Evolutionary conservation across 2,329 filamentous ascomycete species (phyloP).

Genomic region (Trichoderma koningiopsis): DNA sequence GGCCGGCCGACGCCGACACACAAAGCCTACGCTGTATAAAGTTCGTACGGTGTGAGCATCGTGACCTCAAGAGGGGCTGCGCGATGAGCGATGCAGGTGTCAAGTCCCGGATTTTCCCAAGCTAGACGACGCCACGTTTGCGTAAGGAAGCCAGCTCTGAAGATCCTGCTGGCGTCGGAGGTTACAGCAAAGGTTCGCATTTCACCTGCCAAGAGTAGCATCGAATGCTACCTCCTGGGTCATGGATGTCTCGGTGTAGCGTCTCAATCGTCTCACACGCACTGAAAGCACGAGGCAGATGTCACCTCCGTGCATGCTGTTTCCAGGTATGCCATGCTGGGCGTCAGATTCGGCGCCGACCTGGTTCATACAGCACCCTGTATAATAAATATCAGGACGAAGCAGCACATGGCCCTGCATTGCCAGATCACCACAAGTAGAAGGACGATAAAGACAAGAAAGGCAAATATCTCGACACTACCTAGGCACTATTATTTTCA

Average conservation of each 20-base stretch:
- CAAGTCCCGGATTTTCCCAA: neutral
- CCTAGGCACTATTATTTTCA: too few relatives aligned
- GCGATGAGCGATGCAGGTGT: neutral
- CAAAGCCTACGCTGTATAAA: neutral
- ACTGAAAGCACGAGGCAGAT: neutral
- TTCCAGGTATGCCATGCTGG: neutral
- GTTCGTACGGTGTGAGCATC: slow-evolving; percentile 14
- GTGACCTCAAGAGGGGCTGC: neutral
- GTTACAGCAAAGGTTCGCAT: neutral
- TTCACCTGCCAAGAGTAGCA: neutral
- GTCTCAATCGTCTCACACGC: neutral
- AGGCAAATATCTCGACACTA: neutral
- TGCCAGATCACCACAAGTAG: neutral
- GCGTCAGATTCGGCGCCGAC: neutral
- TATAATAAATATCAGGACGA: neutral
- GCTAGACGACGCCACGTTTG: slow-evolving; percentile 1
- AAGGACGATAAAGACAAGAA: neutral
- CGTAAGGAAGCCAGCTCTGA: neutral
- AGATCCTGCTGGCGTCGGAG: neutral
- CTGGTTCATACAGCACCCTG: neutral
- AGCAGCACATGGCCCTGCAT: neutral
- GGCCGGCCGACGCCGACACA: neutral
- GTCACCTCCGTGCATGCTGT: neutral
- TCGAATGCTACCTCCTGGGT: neutral
- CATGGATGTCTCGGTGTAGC: neutral